These are phyloP conservation scores for Tolypocladium tundrense DNA, from an alignment of 2,329 filamentous ascomycete species.

Conservation along the genomic window DNA sequence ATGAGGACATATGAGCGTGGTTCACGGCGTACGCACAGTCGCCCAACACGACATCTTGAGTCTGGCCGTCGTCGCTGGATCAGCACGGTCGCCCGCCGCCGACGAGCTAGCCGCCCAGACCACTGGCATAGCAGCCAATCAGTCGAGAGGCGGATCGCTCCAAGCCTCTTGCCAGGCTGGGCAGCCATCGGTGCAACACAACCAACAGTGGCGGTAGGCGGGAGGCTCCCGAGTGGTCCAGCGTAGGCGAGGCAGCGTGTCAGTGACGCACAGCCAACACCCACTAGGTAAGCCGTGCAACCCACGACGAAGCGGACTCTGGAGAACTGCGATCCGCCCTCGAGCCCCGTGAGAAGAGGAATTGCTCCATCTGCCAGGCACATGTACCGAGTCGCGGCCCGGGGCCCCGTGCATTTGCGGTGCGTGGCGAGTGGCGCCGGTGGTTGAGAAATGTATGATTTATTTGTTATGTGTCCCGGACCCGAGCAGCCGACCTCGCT, in stretches of 20 bases:
- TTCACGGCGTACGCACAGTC: no score
- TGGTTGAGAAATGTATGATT: background rate
- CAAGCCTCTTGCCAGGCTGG: background rate
- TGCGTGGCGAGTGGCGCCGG: background rate
- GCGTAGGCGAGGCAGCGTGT: background rate
- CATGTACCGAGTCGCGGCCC: background rate
- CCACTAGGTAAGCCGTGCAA: no score
- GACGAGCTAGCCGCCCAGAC: no score
- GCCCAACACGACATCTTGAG: no score
- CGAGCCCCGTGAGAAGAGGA: background rate
- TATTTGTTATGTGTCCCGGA: background rate
- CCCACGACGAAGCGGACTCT: no score
- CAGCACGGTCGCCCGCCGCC: no score
- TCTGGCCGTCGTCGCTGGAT: no score
- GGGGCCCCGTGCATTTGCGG: background rate
- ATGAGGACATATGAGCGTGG: no score
- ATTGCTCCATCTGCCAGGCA: background rate
- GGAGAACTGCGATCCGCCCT: background rate
- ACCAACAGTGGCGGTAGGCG: background rate
- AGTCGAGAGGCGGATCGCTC: background rate
- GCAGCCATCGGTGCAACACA: background rate
- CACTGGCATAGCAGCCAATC: background rate
- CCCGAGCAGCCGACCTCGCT: background rate
- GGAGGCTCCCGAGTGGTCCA: background rate
- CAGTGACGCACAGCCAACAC: background rate